Base-by-base conservation (phyloP, 805 yeast species). In the Trichomonascus vanleenenianus region DNA sequence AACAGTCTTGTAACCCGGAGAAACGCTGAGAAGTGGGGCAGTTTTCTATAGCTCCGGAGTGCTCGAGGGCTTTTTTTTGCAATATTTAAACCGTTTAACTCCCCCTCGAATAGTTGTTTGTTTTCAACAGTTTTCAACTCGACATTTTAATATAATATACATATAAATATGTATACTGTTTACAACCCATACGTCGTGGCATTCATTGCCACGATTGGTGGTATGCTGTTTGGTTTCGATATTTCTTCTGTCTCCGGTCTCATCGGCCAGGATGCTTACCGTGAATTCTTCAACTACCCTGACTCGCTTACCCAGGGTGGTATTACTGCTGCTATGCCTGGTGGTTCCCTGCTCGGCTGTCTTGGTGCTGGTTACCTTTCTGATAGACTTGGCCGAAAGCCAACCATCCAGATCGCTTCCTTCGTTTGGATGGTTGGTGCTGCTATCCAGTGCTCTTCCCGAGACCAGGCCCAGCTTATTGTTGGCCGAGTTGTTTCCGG, bases 151-250 rank as follows among this genome's bases (percentile, higher is more conserved):
- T 22, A 22, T 22, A 22, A 22, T 8, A 22, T 22, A 22, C 27
- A 22, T 22, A 5, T 22, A 22, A 22, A 4, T 8, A 63, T 83
- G 39, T 55, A 51, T 30, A 40, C 46, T 67, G 54, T 74, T 30
- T 68, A 75, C 63, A 82, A 82, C 61, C 75, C 80, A 20, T 79
- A 72, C 56, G 56, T 74, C 32, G 75, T 80, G 44, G 75, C 83
- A 10, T 52, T 61, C 18, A 71, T 80, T 33, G 72, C 87, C 40
- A 72, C 85, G 46, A 61, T 83, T 18, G 82, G 85, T 39, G 91
- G 89, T 41, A 66, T 78, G 65, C 71, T 84, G 62, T 77, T 82
- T 62, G 93, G 95, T 48, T 76, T 83, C 57, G 95, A 85, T 61
- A 78, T 83, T 45, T 77, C 91, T 2, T 83, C 94, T 0, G 75